These are phyloP conservation scores for Gastrodia elata DNA, from an alignment of 106 monocot species.

Conservation along the genomic window DNA sequence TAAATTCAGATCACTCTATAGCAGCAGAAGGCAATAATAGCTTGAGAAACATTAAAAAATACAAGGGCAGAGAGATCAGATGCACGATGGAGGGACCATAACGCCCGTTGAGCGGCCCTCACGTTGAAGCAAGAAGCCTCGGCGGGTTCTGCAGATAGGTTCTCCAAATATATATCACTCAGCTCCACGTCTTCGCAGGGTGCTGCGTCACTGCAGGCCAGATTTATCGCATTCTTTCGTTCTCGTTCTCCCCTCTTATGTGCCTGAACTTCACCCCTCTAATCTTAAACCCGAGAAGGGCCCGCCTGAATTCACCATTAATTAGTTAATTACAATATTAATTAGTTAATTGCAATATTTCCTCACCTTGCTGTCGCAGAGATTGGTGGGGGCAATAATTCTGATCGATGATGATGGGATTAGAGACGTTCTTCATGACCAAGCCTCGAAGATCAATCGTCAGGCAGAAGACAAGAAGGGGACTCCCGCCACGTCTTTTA, in stretches of 20 bases:
- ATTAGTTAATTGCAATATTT: no score
- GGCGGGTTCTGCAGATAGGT: background rate
- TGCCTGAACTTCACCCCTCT: constrained; percentile 21
- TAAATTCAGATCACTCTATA: no score
- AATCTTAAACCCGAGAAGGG: constrained; percentile 30
- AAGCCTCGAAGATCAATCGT: constrained; percentile 27
- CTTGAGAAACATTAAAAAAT: no score
- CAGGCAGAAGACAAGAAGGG: background rate
- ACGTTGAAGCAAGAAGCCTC: constrained; percentile 15
- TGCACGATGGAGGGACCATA: constrained; percentile 10
- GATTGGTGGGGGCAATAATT: constrained; percentile 28
- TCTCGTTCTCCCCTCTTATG: constrained; percentile 18
- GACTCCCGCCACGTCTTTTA: constrained; percentile 41
- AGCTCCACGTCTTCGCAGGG: constrained; percentile 30
- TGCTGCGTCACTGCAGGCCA: constrained; percentile 20
- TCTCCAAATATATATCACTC: constrained; percentile 17
- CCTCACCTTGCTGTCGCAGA: constrained; percentile 22
- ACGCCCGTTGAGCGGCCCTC: constrained; percentile 1
- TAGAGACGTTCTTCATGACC: constrained; percentile 28
- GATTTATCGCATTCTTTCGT: constrained; percentile 21
- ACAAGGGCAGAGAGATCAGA: background rate
- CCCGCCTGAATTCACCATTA: no score
- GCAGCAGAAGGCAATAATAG: no score
- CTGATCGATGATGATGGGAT: constrained; percentile 57
- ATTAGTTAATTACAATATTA: no score